Base-by-base conservation (phyloP, 139 green algal genomes). In the Yamagishiella unicocca region DNA sequence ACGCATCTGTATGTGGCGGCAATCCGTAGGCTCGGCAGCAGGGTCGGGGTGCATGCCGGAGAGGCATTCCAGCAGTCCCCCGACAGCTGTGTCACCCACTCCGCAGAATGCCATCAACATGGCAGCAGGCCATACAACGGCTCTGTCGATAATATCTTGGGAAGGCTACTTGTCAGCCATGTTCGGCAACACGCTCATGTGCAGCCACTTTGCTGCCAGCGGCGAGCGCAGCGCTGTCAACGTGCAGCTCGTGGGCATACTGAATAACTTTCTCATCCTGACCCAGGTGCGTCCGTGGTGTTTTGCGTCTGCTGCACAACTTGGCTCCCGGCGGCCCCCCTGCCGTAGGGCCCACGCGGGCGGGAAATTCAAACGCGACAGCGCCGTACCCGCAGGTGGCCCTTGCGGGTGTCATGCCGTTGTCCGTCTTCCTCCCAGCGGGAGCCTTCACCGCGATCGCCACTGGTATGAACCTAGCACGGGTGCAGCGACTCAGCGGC, bases 161-260 rank as follows among this genome's bases (percentile, higher is more conserved):
- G 87, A 95, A 89, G 93, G 92, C 14, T 96, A 94, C 66, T n/a
- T 91, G 10, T 94, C 91, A 29, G 92, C 88, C 4, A 87, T 96
- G 40, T 81, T 94, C 43, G 95, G 94, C 62, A 97, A 97, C 88
- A 92, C 93, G 12, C 89, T 97, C 40, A 95, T 97, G 91, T 93
- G 95, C 78, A 94, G 85, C 43, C 95, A 96, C 84, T 97, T 98
- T 75, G 91, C 93, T 1, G 80, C 84, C 38, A 93, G 93, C 73
- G 66, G 77, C 0, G 96, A 98, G 90, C 61, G 55, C 35, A 93
- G 89, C 24, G 96, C 95, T 0, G 93, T 94, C 4, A 86, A 93
- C 66, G 90, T 98, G 40, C 94, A 97, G 85, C 90, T 94, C 19
- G 89, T 97, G 2, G 95, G 96, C 42, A 93, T 96, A 2, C 33